These are phyloP conservation scores for Streptanthus diversifolius DNA, from an alignment of 345 rosid genomes.

Conservation along the genomic window DNA sequence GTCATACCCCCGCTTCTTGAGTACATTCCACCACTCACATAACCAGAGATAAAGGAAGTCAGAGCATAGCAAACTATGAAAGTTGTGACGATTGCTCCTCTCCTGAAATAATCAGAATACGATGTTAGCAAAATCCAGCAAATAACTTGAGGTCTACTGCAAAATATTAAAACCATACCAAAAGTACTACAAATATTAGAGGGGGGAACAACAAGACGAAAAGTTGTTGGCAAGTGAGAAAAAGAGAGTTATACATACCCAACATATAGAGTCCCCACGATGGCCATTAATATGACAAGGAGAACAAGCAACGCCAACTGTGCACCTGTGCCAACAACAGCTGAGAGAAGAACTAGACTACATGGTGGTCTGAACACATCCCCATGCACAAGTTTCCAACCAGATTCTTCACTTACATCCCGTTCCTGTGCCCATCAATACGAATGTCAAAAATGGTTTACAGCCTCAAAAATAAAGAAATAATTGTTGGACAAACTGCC, in stretches of 20 bases:
- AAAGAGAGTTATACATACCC: slow-evolving; percentile 56
- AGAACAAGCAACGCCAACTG: slow-evolving; percentile 89
- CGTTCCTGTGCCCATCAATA: slow-evolving; percentile 57
- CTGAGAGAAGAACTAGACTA: slow-evolving; percentile 67
- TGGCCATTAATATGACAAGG: slow-evolving; percentile 88
- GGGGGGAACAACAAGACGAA: not conserved
- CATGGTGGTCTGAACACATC: slow-evolving; percentile 88
- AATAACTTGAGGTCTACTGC: not conserved
- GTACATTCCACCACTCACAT: slow-evolving; percentile 99
- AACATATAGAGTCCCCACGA: slow-evolving; percentile 78
- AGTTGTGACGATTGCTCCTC: slow-evolving; percentile 99
- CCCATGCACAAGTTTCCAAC: slow-evolving; percentile 98
- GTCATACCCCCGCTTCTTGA: slow-evolving; percentile 91
- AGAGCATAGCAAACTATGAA: slow-evolving; percentile 95
- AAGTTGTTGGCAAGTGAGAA: slow-evolving; percentile 6
- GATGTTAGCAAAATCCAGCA: not conserved
- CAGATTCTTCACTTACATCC: slow-evolving; percentile 95
- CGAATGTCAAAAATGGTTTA: slow-evolving; percentile 19
- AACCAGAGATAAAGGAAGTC: slow-evolving; percentile 95
- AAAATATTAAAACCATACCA: not conserved
- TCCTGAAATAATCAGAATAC: slow-evolving; percentile 48
- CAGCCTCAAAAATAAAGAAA: not conserved
- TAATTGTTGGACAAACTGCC: not conserved
- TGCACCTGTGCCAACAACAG: slow-evolving; percentile 95
- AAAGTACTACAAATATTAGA: not conserved